These are phyloP conservation scores for Cicer yamashitae DNA, from an alignment of 306 rosid genomes.

Conservation along the genomic window DNA sequence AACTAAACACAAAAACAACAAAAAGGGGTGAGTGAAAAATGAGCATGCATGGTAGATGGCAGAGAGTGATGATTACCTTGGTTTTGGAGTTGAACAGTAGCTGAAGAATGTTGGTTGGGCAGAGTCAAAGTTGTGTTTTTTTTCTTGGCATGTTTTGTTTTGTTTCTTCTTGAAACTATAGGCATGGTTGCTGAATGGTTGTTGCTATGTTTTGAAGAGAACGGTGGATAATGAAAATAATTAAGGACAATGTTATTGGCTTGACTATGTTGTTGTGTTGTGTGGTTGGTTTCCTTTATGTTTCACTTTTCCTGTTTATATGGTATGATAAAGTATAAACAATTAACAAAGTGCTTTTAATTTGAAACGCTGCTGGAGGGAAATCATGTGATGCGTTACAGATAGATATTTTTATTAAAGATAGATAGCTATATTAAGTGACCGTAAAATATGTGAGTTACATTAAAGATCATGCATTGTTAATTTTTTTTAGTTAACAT, in stretches of 20 bases:
- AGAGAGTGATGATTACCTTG: constrained; percentile 21
- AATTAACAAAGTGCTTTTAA: constrained; percentile 44
- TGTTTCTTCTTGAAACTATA: constrained; percentile 44
- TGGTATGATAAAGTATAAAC: not conserved
- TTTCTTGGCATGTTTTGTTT: constrained; percentile 40
- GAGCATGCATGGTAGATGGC: not conserved
- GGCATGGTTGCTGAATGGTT: constrained; percentile 61
- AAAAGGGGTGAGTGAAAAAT: not conserved
- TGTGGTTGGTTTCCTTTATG: not conserved
- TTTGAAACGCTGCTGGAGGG: constrained; percentile 65
- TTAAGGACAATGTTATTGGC: not conserved
- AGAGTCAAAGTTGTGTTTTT: constrained; percentile 39
- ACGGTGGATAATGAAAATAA: constrained; percentile 49
- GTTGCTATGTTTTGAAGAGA: constrained; percentile 42
- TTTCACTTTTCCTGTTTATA: not conserved
- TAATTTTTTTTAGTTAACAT: not conserved
- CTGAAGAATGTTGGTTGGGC: constrained; percentile 54
- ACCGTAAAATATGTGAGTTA: not conserved
- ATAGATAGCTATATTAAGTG: not conserved
- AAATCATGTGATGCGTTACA: constrained; percentile 37
- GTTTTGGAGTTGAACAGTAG: constrained; percentile 48
- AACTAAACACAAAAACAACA: not conserved
- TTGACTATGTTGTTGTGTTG: not conserved
- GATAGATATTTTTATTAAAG: not conserved
- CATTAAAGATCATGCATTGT: not conserved